phyloP scores from a whole-genome alignment of 176 grass and related monocot genomes.

The Oryza coarctata region DNA sequence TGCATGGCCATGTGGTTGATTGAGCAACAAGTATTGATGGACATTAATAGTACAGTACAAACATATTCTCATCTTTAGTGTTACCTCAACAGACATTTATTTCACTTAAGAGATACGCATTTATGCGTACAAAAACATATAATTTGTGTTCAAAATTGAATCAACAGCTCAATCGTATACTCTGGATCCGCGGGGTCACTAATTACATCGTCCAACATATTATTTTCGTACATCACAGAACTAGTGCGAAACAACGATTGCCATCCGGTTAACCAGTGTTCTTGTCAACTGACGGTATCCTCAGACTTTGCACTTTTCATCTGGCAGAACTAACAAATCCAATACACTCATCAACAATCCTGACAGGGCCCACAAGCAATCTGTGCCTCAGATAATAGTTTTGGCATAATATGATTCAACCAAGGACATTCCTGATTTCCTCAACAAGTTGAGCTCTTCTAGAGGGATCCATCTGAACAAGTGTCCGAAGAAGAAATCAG shows the following conservation, averaged over 20 bases:
- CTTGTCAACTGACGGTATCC: neutral
- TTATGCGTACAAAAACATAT: conserved; percentile 35
- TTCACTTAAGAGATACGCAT: conserved; percentile 13
- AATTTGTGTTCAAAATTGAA: conserved; percentile 55
- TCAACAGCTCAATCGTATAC: conserved; percentile 32
- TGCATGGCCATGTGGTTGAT: too few species aligned
- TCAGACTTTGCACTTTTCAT: neutral
- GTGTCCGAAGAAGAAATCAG: conserved; percentile 25
- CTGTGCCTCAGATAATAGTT: conserved; percentile 1
- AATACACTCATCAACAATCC: conserved; percentile 16
- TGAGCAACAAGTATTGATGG: too few species aligned
- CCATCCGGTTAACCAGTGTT: conserved; percentile 1
- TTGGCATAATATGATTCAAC: conserved; percentile 41
- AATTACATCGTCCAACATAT: conserved; percentile 11
- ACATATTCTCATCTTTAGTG: neutral
- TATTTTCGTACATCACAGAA: conserved; percentile 31
- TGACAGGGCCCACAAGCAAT: neutral
- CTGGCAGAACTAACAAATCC: conserved; percentile 25
- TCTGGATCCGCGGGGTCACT: conserved; percentile 7
- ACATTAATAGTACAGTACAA: neutral
- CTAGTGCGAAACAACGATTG: conserved; percentile 5
- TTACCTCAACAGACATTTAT: conserved; percentile 41
- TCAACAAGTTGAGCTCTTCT: conserved; percentile 58
- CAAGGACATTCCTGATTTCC: conserved; percentile 61
- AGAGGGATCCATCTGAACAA: conserved; percentile 82